Base-by-base conservation (phyloP, 2,329 filamentous ascomycete species). In the Colletotrichum liriopes region DNA sequence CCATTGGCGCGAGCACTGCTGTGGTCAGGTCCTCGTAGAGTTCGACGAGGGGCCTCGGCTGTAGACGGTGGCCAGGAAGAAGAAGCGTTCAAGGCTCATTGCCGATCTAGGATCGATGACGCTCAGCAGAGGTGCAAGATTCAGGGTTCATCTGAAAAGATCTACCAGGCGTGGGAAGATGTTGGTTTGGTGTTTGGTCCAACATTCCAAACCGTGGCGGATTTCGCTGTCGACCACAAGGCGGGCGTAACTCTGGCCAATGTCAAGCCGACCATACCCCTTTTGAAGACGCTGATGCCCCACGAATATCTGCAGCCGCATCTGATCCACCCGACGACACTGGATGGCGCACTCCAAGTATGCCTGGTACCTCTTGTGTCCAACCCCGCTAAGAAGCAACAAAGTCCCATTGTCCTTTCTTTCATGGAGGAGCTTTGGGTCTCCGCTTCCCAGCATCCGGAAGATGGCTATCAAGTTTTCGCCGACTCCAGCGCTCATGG, bases 241-340 rank as follows among this genome's bases (percentile, higher is more conserved):
- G 43, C 55, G 2, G 56, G 56, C 51, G 41, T 65, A 16, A 67
- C 62, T 7, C 47, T 62, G 20, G 62, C 58, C 20, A 51, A 29
- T 35, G 43, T 68, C 35, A 63, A 41, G 18, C 49, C 43, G 35
- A 68, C 59, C 4, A 39, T 59, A 7, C 47, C 71, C 32, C 43
- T 65, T 20, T 37, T 69, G 43, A 60, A 59, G 35, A 65, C 66
- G 11, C 14, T 66, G 60, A 74, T 73, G 71, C 73, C 73, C 9
- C 29, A 71, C 32, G 49, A 70, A 14, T 74, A 58, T 52, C 52
- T 62, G 3, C 65, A 59, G 8, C 58, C 70, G 6, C 73, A 74
- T 41, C 16, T 74, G 9, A 73, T 74, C 18, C 72, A 74, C 43
- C 72, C 72, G 0, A 64, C 72, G 12, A 72, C 72, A 4, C 59